Conservation (phyloP, 495 filamentous ascomycete species). For the Penicillium canariense region DNA sequence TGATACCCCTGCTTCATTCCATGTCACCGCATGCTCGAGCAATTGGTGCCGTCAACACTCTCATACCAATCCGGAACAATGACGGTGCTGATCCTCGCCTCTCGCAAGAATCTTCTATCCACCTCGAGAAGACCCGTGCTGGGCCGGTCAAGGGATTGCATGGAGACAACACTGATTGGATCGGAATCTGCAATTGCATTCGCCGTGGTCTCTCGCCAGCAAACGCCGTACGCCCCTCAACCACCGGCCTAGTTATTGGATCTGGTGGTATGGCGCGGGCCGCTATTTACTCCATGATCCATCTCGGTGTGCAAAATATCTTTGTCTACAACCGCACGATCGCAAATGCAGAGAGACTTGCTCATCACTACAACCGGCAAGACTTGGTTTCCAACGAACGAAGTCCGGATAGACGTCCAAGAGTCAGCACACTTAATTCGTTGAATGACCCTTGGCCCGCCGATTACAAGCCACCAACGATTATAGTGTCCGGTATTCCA, state of each 20-base stretch:
- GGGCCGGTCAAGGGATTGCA: conserved; percentile 65
- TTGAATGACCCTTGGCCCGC: conserved; percentile 61
- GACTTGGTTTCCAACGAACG: conserved; percentile 25
- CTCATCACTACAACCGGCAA: conserved; percentile 62
- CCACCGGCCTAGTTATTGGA: conserved; percentile 69
- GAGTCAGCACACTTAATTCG: conserved; percentile 54
- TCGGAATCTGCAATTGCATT: conserved; percentile 67
- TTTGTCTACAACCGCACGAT: conserved; percentile 70
- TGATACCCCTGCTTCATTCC: conserved; percentile 64
- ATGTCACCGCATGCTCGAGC: conserved; percentile 71
- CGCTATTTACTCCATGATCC: conserved; percentile 75
- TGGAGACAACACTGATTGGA: conserved; percentile 84
- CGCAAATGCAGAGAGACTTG: conserved; percentile 59
- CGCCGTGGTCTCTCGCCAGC: conserved; percentile 71
- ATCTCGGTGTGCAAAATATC: conserved; percentile 71
- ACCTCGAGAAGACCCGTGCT: conserved; percentile 58
- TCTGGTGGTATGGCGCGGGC: conserved; percentile 80
- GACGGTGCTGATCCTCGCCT: conserved; percentile 42
- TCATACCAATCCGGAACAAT: conserved; percentile 65
- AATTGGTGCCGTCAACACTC: conserved; percentile 76
- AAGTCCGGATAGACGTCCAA: conserved; percentile 27
- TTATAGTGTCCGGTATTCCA: conserved; percentile 72
- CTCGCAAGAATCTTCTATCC: conserved; percentile 40
- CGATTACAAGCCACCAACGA: conserved; percentile 63
- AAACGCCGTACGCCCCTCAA: conserved; percentile 68